Conservation (phyloP, 73 alveolate species). For the Paramecium primaurelia region DNA sequence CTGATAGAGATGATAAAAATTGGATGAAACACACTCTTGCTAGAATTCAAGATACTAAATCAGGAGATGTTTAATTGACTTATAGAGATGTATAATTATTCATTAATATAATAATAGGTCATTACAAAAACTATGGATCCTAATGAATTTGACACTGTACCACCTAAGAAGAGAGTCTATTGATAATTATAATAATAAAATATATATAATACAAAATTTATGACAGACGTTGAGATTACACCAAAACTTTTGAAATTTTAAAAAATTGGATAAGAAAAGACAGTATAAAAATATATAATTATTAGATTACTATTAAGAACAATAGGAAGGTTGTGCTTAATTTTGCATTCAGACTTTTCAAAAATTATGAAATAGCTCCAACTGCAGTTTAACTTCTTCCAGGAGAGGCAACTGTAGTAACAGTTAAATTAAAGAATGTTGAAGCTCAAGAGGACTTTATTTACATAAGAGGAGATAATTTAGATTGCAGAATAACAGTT, state of each 20-base stretch:
- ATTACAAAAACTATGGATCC: constrained; percentile 66
- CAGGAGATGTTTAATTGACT: constrained; percentile 62
- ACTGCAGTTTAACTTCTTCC: not conserved
- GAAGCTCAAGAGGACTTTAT: constrained; percentile 22
- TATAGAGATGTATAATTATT: constrained; percentile 63
- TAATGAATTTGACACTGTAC: constrained; percentile 76
- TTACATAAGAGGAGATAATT: not conserved
- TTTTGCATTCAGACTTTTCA: not conserved
- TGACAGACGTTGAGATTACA: constrained; percentile 35
- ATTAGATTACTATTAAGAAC: not conserved
- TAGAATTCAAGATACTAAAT: constrained; percentile 54
- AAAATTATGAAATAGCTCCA: constrained; percentile 1
- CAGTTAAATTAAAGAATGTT: not conserved
- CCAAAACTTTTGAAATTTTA: constrained; percentile 11
- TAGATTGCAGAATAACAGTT: not conserved
- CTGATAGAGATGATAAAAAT: constrained; percentile 82
- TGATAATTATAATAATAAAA: constrained; percentile 24
- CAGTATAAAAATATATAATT: not conserved
- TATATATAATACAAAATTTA: not conserved
- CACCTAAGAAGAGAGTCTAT: constrained; percentile 84
- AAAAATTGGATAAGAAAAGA: not conserved
- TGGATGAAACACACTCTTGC: constrained; percentile 87
- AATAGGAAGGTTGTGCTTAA: not conserved
- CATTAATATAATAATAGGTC: not conserved
- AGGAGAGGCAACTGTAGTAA: not conserved